These are phyloP conservation scores for Pistacia atlantica DNA, from an alignment of 345 rosid species.

Conservation along the genomic window DNA sequence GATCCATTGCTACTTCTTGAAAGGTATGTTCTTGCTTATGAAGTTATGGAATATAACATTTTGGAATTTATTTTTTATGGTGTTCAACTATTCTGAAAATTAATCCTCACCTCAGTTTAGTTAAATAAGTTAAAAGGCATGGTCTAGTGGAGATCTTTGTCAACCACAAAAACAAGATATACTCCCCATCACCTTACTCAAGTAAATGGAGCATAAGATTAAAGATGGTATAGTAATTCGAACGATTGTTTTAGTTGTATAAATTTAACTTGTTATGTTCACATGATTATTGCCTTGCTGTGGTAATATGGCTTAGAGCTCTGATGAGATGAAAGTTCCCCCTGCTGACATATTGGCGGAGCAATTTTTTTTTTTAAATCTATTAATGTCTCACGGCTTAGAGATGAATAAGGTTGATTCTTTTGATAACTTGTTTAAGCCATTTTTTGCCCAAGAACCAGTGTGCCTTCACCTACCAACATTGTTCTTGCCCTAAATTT, in stretches of 20 bases:
- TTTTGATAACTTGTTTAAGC: too few relatives aligned
- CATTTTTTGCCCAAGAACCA: too few relatives aligned
- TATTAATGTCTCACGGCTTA: too few relatives aligned
- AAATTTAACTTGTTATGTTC: not conserved
- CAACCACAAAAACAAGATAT: not conserved
- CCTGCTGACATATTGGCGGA: too few relatives aligned
- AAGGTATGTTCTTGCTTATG: constrained; percentile 47
- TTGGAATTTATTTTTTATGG: not conserved
- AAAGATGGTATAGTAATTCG: too few relatives aligned
- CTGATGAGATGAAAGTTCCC: too few relatives aligned
- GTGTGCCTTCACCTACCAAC: too few relatives aligned
- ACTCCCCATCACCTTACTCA: not conserved
- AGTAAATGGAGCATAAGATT: not conserved
- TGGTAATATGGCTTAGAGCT: not conserved
- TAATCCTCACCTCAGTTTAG: not conserved
- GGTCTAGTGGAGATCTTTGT: not conserved
- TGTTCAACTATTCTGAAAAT: not conserved
- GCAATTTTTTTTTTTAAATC: too few relatives aligned
- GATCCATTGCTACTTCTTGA: constrained; percentile 89
- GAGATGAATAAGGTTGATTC: too few relatives aligned
- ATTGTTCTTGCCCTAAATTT: too few relatives aligned
- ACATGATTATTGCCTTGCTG: not conserved
- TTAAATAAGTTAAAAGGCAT: not conserved
- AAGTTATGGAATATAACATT: not conserved
- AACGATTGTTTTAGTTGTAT: too few relatives aligned